phyloP scores from a whole-genome alignment of 495 filamentous ascomycete genomes.

The Xylaria telfairii region DNA sequence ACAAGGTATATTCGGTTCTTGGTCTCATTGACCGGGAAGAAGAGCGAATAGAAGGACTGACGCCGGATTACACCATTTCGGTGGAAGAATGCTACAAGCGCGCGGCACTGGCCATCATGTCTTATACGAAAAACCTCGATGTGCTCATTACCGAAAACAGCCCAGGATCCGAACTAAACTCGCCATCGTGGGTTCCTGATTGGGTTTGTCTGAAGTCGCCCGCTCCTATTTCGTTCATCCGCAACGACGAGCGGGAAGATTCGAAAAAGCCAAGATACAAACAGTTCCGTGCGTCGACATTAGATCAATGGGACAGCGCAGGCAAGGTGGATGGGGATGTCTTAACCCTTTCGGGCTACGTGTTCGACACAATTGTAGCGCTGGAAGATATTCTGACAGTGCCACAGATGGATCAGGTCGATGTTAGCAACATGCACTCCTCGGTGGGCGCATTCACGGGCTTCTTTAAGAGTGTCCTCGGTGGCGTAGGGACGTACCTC shows the following conservation, averaged over 20 bases:
- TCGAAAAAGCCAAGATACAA: background rate
- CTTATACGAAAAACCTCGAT: background rate
- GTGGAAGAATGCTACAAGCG: slow-evolving; percentile 14
- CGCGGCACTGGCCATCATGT: slow-evolving; percentile 2
- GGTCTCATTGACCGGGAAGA: slow-evolving; percentile 8
- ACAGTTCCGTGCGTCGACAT: background rate
- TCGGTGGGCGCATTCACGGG: background rate
- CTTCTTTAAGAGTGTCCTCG: background rate
- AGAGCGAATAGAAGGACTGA: background rate
- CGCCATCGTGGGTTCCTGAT: slow-evolving; percentile 7
- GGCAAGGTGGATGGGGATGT: background rate
- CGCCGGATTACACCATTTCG: background rate
- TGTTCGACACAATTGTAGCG: background rate
- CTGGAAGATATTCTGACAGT: slow-evolving; percentile 1
- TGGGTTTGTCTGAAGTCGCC: background rate
- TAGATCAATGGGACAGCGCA: background rate
- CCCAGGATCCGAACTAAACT: background rate
- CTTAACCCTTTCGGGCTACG: background rate
- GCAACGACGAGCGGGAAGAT: background rate
- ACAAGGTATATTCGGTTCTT: slow-evolving; percentile 24
- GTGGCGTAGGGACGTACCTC: background rate
- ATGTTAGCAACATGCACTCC: background rate
- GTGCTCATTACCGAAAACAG: background rate
- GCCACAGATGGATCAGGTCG: background rate
- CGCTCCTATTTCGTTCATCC: background rate